Conservation (phyloP, 2,329 filamentous ascomycete genomes). For the Fusarium napiforme region DNA sequence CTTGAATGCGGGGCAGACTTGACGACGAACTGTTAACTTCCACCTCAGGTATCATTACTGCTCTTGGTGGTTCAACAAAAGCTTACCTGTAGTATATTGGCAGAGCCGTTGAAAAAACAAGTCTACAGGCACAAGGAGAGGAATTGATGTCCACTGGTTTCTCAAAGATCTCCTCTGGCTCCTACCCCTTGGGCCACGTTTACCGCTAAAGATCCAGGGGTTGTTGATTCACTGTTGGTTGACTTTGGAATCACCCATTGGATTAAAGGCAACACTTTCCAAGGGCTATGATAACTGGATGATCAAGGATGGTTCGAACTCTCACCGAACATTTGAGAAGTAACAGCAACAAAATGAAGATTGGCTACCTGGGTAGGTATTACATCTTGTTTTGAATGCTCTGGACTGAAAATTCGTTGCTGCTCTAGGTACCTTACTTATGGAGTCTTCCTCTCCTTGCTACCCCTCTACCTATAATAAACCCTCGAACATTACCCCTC, state of each 20-base stretch:
- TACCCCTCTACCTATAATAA: neutral
- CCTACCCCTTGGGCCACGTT: conserved; percentile 13
- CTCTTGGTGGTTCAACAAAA: neutral
- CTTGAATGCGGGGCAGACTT: conserved; percentile 26
- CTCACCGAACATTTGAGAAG: neutral
- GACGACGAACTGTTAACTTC: neutral
- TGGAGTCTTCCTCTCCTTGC: neutral
- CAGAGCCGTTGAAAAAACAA: neutral
- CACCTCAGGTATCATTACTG: neutral
- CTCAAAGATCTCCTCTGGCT: neutral
- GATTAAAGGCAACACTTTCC: neutral
- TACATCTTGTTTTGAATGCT: neutral
- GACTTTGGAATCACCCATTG: neutral
- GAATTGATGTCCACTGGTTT: neutral
- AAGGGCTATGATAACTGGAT: neutral
- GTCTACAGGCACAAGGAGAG: neutral
- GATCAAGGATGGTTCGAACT: too few relatives aligned
- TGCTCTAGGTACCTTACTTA: neutral
- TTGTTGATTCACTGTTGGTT: neutral
- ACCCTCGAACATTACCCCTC: neutral
- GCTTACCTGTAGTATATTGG: neutral
- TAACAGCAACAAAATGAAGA: neutral
- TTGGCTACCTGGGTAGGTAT: neutral
- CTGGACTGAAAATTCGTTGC: neutral
- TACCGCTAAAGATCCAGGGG: conserved; percentile 8